Conservation (phyloP, 495 filamentous ascomycete genomes). For the Lasiosphaeriaceae sp. region DNA sequence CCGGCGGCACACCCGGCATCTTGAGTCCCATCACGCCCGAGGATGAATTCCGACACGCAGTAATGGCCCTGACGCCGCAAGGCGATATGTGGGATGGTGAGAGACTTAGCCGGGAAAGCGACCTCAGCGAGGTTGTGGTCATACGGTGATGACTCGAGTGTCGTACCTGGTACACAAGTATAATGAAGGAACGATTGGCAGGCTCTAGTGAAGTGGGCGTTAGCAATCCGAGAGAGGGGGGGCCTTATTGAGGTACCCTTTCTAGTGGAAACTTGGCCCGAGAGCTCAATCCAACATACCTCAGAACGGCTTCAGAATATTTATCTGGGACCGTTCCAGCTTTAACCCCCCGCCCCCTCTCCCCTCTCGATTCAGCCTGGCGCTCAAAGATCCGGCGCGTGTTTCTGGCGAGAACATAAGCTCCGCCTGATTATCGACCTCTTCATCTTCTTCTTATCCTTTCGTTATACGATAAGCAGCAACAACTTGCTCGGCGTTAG, state of each 20-base stretch:
- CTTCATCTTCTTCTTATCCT: not conserved
- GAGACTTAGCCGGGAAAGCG: conserved; percentile 21
- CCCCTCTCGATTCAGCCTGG: not conserved
- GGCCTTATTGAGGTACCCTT: no score
- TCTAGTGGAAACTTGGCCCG: no score
- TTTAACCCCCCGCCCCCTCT: no score
- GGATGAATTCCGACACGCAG: conserved; percentile 20
- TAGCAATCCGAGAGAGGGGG: no score
- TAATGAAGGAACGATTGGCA: not conserved
- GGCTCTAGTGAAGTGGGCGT: not conserved
- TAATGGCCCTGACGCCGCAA: conserved; percentile 22
- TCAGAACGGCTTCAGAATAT: no score
- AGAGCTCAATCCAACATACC: no score
- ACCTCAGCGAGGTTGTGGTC: conserved; percentile 29
- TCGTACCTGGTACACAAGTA: no score
- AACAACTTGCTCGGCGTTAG: not conserved
- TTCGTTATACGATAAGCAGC: not conserved
- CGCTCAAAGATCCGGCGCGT: not conserved
- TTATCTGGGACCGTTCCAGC: no score
- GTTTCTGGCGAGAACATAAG: not conserved
- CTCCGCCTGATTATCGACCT: not conserved
- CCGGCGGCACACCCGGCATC: conserved; percentile 30
- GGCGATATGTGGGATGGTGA: conserved; percentile 30
- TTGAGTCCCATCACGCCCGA: conserved; percentile 37
- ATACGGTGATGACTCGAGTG: conserved; percentile 21